phyloP scores from a whole-genome alignment of 2,329 filamentous ascomycete species.

The Sclerotinia subarctica region DNA sequence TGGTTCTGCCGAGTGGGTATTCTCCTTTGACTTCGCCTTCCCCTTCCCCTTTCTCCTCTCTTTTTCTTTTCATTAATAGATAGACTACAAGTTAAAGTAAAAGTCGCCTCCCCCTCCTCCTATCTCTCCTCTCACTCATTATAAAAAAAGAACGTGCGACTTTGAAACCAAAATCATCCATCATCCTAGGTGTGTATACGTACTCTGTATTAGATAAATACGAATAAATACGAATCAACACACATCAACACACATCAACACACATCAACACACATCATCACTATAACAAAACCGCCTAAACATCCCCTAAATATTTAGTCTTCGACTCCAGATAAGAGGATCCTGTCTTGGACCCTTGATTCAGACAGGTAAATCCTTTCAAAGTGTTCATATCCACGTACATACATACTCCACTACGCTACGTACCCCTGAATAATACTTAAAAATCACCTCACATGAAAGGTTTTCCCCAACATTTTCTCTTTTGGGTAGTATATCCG shows the following conservation, averaged over 20 bases:
- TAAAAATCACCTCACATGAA: not conserved
- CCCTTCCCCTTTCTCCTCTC: too few species aligned
- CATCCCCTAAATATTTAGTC: not conserved
- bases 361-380: not conserved
- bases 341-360: not conserved
- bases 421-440: not conserved
- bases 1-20: too few species aligned
- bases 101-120: not conserved
- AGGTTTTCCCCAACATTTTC: slow-evolving; percentile 6
- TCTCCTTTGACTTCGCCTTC: too few species aligned
- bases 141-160: not conserved
- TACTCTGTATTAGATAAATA: too few species aligned
- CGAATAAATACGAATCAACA: too few species aligned
- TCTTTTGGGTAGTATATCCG: not conserved
- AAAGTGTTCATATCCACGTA: not conserved
- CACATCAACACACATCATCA: too few species aligned
- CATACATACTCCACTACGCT: not conserved
- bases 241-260: too few species aligned
- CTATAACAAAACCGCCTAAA: not conserved
- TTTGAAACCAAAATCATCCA: not conserved
- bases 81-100: too few species aligned
- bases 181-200: not conserved
- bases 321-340: not conserved
- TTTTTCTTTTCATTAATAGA: not conserved
- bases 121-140: not conserved